Percentiles rank a stretch among this genome's conserved stretches.
Evolutionary conservation across 208 protist species (phyloP).

Genomic region (Acanthamoeba triangularis): DNA sequence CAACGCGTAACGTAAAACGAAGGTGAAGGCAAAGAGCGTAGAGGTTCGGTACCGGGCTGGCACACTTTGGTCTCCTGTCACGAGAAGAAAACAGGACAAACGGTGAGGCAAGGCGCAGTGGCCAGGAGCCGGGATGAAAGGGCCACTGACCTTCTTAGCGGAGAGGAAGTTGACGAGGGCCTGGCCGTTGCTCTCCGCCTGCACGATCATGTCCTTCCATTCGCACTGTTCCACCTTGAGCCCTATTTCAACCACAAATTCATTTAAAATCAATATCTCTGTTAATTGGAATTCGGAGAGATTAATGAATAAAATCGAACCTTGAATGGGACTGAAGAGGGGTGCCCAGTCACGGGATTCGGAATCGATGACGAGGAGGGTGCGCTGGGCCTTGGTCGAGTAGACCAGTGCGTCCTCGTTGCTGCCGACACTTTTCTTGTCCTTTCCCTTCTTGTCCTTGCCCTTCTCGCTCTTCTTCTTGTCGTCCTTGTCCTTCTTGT

Average conservation of each 20-base stretch:
- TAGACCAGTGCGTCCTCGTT: neutral
- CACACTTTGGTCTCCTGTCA: constrained; percentile 12
- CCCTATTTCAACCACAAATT: neutral
- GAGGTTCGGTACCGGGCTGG: neutral
- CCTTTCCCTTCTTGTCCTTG: constrained; percentile 23
- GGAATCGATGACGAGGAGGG: constrained; percentile 46
- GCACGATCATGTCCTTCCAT: constrained; percentile 67
- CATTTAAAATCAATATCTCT: too few species aligned
- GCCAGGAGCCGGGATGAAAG: too few species aligned
- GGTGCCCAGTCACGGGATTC: constrained; percentile 3
- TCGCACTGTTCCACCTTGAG: constrained; percentile 56
- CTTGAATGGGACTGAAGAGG: neutral
- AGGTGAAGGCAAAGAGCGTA: too few species aligned
- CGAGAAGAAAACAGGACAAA: neutral
- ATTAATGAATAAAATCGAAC: neutral
- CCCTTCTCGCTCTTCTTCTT: constrained; percentile 15
- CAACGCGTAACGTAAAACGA: too few species aligned
- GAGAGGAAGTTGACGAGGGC: neutral
- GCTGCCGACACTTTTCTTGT: neutral
- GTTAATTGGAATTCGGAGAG: neutral
- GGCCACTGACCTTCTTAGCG: neutral
- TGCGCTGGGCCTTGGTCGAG: neutral
- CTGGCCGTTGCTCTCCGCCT: constrained; percentile 57
- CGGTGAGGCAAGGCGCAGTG: neutral
- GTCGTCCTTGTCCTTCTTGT: neutral